Conservation (phyloP, 2,329 filamentous ascomycete species). For the Penicillium rolfsii region DNA sequence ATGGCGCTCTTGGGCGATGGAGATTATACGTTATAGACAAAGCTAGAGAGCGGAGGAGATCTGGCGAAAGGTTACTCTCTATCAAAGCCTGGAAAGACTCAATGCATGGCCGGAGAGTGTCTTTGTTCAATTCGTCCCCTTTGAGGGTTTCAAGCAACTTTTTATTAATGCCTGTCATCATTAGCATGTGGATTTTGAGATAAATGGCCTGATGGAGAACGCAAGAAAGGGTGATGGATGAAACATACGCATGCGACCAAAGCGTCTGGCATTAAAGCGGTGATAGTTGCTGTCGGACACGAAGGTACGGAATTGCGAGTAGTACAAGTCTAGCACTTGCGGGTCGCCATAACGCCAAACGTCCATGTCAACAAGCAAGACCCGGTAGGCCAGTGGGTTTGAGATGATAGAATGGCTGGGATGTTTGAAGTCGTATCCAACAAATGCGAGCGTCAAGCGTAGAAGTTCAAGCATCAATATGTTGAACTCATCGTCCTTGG, state of each 20-base stretch:
- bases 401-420: conserved; percentile 90
- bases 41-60: conserved; percentile 82
- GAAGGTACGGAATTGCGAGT: conserved; percentile 87
- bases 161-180: conserved; percentile 75
- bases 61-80: conserved; percentile 77
- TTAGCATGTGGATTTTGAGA: neutral
- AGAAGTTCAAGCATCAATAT: conserved; percentile 65
- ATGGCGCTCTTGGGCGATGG: conserved; percentile 61
- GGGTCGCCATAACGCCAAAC: conserved; percentile 82
- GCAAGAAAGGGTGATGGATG: neutral
- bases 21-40: conserved; percentile 93
- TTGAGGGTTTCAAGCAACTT: conserved; percentile 88
- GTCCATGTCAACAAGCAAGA: conserved; percentile 88
- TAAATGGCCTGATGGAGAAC: conserved; percentile 20
- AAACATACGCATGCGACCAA: conserved; percentile 83
- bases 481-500: conserved; percentile 53
- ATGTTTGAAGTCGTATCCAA: conserved; percentile 80
- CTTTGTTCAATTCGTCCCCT: conserved; percentile 72
- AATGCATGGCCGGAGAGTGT: conserved; percentile 76
- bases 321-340: conserved; percentile 84
- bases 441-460: conserved; percentile 77
- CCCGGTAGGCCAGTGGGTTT: conserved; percentile 91
- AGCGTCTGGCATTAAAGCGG: conserved; percentile 84
- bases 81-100: conserved; percentile 78
- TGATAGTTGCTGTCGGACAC: conserved; percentile 88